These are phyloP conservation scores for Tetracentron sinense DNA, from an alignment of 164 flowering plant genomes.

Conservation along the genomic window DNA sequence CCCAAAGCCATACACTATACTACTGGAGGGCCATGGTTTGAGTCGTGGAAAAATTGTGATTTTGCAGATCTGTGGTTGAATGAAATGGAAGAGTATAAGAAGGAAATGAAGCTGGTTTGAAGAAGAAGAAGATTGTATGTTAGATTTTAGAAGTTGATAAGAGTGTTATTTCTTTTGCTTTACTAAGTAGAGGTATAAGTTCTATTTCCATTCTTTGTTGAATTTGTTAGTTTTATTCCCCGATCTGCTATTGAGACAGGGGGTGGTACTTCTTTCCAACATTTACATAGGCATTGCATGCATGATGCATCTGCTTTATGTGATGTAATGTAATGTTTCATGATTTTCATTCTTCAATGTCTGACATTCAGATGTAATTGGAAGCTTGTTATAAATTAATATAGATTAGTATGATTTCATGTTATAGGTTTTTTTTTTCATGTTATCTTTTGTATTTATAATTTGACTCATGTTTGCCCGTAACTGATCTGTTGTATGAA, in stretches of 20 bases:
- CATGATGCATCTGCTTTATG: neutral
- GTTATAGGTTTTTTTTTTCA: too few species aligned
- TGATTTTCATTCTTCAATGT: neutral
- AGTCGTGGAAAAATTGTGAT: conserved; percentile 82
- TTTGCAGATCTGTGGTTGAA: conserved; percentile 84
- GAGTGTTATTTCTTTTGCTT: neutral
- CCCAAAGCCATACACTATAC: conserved; percentile 94
- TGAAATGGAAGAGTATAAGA: conserved; percentile 48
- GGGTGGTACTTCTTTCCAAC: neutral
- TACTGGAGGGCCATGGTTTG: conserved; percentile 96
- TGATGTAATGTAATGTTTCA: neutral
- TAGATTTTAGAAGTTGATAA: neutral
- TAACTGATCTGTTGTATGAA: too few species aligned
- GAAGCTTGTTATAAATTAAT: neutral
- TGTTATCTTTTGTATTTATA: too few species aligned
- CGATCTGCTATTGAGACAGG: neutral
- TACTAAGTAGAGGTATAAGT: neutral
- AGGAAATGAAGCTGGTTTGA: conserved; percentile 13
- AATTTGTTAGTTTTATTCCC: conserved; percentile 10
- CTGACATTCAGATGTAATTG: neutral
- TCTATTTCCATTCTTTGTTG: conserved; percentile 1
- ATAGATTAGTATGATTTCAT: neutral
- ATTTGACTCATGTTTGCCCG: too few species aligned
- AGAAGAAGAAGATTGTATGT: neutral
- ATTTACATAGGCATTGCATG: neutral